Evolutionary conservation across 2,329 filamentous ascomycete genomes (phyloP).

Genomic region (Trichoderma guizhouense): DNA sequence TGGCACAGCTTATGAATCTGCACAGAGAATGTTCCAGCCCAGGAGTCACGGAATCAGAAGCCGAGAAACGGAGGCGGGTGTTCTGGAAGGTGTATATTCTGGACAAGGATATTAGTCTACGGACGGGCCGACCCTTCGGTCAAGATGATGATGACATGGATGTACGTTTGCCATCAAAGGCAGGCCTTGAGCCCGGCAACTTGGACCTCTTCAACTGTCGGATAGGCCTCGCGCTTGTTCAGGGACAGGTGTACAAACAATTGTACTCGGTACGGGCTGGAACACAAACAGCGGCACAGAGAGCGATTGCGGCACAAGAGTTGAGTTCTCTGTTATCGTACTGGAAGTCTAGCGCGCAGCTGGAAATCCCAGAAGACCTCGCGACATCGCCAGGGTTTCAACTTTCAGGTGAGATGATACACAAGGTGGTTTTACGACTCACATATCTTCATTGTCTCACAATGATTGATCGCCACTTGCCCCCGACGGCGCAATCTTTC

Average conservation of each 20-base stretch:
- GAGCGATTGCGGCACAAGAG: slow-evolving; percentile 2
- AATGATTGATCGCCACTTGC: slow-evolving; percentile 5
- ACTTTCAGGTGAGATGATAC: slow-evolving; percentile 6
- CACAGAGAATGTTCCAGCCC: neutral
- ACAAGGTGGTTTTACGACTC: slow-evolving; percentile 3
- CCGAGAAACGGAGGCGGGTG: slow-evolving; percentile 2
- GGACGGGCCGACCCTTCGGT: neutral
- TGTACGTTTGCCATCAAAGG: neutral
- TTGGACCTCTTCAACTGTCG: slow-evolving; percentile 1
- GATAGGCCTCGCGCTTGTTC: slow-evolving; percentile 4
- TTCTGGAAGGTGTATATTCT: slow-evolving; percentile 10
- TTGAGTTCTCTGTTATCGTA: slow-evolving; percentile 4
- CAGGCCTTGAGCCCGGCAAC: neutral
- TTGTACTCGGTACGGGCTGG: neutral
- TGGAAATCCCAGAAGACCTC: neutral
- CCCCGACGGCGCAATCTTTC: neutral
- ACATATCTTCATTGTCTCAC: slow-evolving; percentile 7
- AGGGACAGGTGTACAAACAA: slow-evolving; percentile 4
- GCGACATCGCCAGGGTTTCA: neutral
- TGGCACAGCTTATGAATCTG: slow-evolving; percentile 5
- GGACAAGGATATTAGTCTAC: slow-evolving; percentile 6
- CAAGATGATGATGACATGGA: slow-evolving; percentile 12
- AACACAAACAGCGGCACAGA: slow-evolving; percentile 1
- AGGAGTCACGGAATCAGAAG: neutral
- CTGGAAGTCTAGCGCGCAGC: slow-evolving; percentile 3